Conservation (phyloP, 441 rosid species). For the Eruca vesicaria region DNA sequence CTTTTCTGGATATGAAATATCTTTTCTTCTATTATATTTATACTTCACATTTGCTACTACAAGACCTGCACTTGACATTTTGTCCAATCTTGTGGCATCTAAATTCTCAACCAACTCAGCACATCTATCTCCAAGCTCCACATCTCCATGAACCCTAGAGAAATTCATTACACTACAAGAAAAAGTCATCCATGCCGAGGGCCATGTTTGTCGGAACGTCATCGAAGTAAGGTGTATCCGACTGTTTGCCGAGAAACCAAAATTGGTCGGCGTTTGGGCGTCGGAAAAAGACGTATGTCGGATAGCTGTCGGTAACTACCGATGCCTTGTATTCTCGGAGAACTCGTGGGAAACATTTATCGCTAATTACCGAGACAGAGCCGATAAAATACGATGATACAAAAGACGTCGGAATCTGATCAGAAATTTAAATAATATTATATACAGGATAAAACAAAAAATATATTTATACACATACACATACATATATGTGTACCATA, state of each 20-base stretch:
- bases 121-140: background rate
- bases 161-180: background rate
- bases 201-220: background rate
- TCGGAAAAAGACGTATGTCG: background rate
- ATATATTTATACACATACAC: too few relatives aligned
- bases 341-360: background rate
- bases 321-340: background rate
- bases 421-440: background rate
- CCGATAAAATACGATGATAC: background rate
- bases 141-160: background rate
- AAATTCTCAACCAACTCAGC: background rate
- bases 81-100: background rate
- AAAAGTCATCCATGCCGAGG: background rate
- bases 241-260: background rate
- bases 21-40: background rate
- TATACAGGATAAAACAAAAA: background rate
- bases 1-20: background rate
- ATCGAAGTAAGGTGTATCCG: background rate
- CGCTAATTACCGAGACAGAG: background rate
- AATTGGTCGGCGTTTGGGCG: background rate
- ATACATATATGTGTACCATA: too few relatives aligned
- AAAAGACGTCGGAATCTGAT: background rate
- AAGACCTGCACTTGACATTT: background rate
- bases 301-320: background rate
- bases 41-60: background rate